These are phyloP conservation scores for Podaxis sp. DNA, from an alignment of 768 basidiomycete genomes.

Conservation along the genomic window DNA sequence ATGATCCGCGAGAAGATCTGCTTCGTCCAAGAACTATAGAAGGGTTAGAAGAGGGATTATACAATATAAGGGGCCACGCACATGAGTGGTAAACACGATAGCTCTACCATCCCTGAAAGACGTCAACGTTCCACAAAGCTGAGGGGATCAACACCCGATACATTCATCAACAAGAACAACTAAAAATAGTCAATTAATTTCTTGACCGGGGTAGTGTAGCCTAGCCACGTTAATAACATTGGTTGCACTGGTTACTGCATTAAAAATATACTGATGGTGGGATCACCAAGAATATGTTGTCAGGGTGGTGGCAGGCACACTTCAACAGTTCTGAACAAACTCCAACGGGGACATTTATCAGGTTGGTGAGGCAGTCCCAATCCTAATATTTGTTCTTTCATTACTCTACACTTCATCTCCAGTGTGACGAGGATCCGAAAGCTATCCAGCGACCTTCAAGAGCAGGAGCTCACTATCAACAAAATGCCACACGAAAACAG, in stretches of 20 bases:
- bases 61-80: slow-evolving; percentile 25
- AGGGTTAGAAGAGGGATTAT: neutral
- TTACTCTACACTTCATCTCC: neutral
- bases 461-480: neutral
- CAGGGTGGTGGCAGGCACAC: neutral
- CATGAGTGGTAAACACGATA: slow-evolving; percentile 78
- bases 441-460: no score
- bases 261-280: neutral
- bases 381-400: neutral
- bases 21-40: slow-evolving; percentile 68
- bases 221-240: neutral
- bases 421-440: no score
- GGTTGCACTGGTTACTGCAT: neutral
- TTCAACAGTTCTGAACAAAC: neutral
- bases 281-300: neutral
- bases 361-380: neutral
- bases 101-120: slow-evolving; percentile 61
- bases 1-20: slow-evolving; percentile 71
- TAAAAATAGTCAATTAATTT: slow-evolving; percentile 16
- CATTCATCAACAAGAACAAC: slow-evolving; percentile 40
- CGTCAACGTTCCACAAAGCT: slow-evolving; percentile 76
- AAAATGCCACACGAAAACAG: slow-evolving; percentile 65
- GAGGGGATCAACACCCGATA: slow-evolving; percentile 53
- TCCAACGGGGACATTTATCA: neutral
- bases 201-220: neutral